A percentile compares a stretch with the other conserved stretches of the same genome.
Evolutionary conservation across 2,329 filamentous ascomycete species (phyloP).

Genomic region (Pyrenochaeta sp.): DNA sequence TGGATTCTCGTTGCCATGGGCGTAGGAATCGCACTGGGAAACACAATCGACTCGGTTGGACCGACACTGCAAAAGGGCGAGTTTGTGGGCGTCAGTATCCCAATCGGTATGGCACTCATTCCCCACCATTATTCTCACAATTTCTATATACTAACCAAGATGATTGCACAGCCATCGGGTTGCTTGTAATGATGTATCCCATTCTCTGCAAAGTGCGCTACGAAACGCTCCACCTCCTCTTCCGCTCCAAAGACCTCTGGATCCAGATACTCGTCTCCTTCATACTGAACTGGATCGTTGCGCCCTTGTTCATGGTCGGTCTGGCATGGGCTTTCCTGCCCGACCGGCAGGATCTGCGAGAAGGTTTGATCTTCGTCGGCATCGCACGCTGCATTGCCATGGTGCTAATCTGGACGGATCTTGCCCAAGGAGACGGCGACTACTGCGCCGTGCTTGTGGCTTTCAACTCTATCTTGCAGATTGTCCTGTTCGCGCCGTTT

Average conservation of each 20-base stretch:
- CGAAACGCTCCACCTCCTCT: conserved; percentile 74
- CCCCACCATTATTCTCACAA: not conserved
- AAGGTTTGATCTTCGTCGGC: conserved; percentile 81
- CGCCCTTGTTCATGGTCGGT: conserved; percentile 80
- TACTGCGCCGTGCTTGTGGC: conserved; percentile 74
- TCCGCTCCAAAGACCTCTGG: conserved; percentile 71
- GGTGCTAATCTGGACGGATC: conserved; percentile 81
- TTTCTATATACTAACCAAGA: not conserved
- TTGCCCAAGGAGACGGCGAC: conserved; percentile 78
- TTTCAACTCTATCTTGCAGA: conserved; percentile 58
- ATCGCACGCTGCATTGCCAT: conserved; percentile 88
- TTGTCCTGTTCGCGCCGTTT: conserved; percentile 57
- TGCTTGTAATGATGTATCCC: conserved; percentile 94
- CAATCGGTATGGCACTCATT: conserved; percentile 62
- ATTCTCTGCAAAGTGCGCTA: conserved; percentile 87
- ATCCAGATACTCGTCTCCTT: conserved; percentile 80
- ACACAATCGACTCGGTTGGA: conserved; percentile 71
- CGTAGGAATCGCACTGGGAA: conserved; percentile 76
- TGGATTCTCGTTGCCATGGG: conserved; percentile 83
- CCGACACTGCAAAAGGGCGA: conserved; percentile 71
- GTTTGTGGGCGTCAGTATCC: conserved; percentile 74
- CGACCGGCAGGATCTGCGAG: conserved; percentile 56
- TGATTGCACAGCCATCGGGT: conserved; percentile 67
- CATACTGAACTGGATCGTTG: conserved; percentile 82
- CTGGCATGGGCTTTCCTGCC: conserved; percentile 67